Evolutionary conservation across 805 yeast genomes (phyloP).

Genomic region (Wickerhamiella brachini): DNA sequence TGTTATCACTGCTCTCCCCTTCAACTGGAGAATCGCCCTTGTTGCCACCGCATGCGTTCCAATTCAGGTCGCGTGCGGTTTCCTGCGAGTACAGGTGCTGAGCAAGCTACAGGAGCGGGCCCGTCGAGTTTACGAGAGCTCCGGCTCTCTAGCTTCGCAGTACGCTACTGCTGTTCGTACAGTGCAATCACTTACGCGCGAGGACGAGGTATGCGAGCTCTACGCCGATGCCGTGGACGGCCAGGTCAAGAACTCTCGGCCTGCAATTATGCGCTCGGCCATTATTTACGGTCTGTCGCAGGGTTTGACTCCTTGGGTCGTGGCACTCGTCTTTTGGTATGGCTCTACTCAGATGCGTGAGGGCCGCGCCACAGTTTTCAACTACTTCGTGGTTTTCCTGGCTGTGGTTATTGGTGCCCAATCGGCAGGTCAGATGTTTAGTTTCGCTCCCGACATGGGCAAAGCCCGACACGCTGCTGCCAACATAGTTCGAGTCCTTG

Average conservation of each 20-base stretch:
- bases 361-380: conserved; percentile 20
- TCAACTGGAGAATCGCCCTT: conserved; percentile 29
- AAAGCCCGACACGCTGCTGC: conserved; percentile 28
- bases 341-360: conserved; percentile 27
- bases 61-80: conserved; percentile 28
- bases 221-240: conserved; percentile 20
- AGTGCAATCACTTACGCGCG: conserved; percentile 30
- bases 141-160: conserved; percentile 30
- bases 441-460: conserved; percentile 32
- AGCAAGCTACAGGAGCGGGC: conserved; percentile 24
- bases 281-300: conserved; percentile 27
- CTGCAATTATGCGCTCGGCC: conserved; percentile 22
- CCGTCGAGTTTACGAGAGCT: conserved; percentile 25
- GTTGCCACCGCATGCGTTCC: conserved; percentile 29
- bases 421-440: conserved; percentile 29
- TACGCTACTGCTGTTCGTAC: conserved; percentile 28
- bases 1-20: conserved; percentile 26
- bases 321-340: conserved; percentile 32
- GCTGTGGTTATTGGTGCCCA: conserved; percentile 30
- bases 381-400: conserved; percentile 28
- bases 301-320: conserved; percentile 28
- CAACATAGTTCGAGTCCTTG: conserved; percentile 23
- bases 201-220: conserved; percentile 24
- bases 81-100: conserved; percentile 25
- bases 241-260: conserved; percentile 22